Percentiles rank a stretch among this genome's conserved stretches.
phyloP scores from a whole-genome alignment of 2,329 filamentous ascomycete genomes.

The Pseudogymnoascus verrucosus region DNA sequence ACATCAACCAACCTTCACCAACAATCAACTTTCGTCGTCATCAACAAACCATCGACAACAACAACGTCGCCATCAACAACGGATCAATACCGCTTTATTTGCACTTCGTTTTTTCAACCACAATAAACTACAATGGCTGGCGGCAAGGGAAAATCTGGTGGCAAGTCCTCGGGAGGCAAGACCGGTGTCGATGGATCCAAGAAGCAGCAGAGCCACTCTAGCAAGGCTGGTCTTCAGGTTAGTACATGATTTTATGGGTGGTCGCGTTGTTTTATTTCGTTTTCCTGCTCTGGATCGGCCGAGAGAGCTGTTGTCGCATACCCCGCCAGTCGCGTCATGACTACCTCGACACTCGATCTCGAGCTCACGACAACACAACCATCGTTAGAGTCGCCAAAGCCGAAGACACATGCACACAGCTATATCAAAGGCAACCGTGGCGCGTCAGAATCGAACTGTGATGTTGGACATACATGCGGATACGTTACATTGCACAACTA shows the following conservation, averaged over 20 bases:
- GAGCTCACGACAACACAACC: neutral
- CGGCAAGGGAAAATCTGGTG: slow-evolving; percentile 30
- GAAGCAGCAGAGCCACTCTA: slow-evolving; percentile 31
- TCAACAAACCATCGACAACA: slow-evolving; percentile 14
- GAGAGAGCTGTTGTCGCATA: slow-evolving; percentile 3
- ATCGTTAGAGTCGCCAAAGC: neutral
- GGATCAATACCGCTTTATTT: slow-evolving; percentile 8
- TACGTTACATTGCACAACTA: neutral
- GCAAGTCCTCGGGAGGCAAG: slow-evolving; percentile 31
- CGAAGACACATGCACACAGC: neutral
- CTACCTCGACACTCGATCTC: neutral
- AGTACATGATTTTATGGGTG: slow-evolving; percentile 17
- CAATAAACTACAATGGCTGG: slow-evolving; percentile 25
- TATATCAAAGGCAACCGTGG: neutral
- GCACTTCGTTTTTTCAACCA: neutral
- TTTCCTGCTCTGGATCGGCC: neutral
- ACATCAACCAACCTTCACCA: slow-evolving; percentile 12
- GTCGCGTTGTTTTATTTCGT: neutral
- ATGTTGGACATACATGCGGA: neutral
- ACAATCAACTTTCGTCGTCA: slow-evolving; percentile 16
- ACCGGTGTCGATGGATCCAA: slow-evolving; percentile 27
- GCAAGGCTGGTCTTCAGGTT: slow-evolving; percentile 31
- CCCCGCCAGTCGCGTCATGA: slow-evolving; percentile 14
- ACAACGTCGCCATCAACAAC: slow-evolving; percentile 12
- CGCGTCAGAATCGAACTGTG: neutral